Conservation (phyloP, 257 asterid genomes). For the Coffea eugenioides region DNA sequence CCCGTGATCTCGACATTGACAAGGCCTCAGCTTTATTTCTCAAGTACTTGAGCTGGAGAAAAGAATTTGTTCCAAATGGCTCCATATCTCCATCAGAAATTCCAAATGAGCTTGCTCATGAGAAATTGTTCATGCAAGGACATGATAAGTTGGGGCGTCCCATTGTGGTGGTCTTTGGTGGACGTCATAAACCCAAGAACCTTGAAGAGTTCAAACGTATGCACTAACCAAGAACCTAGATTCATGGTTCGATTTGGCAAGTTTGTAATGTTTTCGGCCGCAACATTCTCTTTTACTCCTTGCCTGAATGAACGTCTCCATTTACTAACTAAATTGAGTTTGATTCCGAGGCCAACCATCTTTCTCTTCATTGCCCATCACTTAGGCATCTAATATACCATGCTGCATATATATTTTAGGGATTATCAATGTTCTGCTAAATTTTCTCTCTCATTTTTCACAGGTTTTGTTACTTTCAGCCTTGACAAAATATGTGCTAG, state of each 20-base stretch:
- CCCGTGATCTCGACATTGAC: conserved; percentile 88
- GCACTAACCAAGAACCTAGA: conserved; percentile 1
- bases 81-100: conserved; percentile 42
- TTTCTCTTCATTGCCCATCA: neutral
- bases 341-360: neutral
- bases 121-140: conserved; percentile 87
- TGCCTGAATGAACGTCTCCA: neutral
- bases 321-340: neutral
- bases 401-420: neutral
- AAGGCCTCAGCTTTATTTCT: conserved; percentile 71
- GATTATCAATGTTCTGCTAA: neutral
- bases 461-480: conserved; percentile 78
- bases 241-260: neutral
- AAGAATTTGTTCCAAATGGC: conserved; percentile 50
- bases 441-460: conserved; percentile 1
- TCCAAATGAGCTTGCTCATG: conserved; percentile 53
- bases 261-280: neutral
- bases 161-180: conserved; percentile 54
- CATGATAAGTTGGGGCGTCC: conserved; percentile 76
- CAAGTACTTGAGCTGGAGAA: conserved; percentile 82
- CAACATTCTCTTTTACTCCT: neutral
- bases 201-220: conserved; percentile 83
- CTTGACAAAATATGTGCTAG: conserved; percentile 83
- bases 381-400: neutral
- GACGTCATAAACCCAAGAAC: conserved; percentile 59